Evolutionary conservation across 768 basidiomycete genomes (phyloP).

Genomic region (Tulasnella sp.): DNA sequence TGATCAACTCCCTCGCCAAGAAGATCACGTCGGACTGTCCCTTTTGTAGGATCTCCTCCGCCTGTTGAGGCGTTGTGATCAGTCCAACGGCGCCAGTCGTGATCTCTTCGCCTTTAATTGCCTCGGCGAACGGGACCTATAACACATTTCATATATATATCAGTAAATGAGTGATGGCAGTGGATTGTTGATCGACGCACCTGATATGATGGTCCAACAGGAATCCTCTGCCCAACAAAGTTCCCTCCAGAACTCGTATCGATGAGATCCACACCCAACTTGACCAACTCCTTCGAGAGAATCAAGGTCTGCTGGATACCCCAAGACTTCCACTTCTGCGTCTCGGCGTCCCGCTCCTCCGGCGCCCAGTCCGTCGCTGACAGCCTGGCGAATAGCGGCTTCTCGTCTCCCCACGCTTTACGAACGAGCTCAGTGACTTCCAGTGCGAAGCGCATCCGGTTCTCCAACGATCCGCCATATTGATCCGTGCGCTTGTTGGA

Average conservation of each 20-base stretch:
- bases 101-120: constrained; percentile 49
- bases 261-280: constrained; percentile 63
- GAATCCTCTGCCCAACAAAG: constrained; percentile 49
- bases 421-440: constrained; percentile 45
- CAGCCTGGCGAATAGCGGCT: constrained; percentile 64
- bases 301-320: constrained; percentile 67
- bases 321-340: constrained; percentile 56
- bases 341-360: constrained; percentile 44
- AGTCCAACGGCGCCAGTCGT: constrained; percentile 57
- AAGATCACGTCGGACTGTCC: constrained; percentile 61
- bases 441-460: constrained; percentile 59
- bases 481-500: constrained; percentile 61
- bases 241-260: constrained; percentile 64
- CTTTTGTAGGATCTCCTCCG: constrained; percentile 52
- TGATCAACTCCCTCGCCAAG: constrained; percentile 55
- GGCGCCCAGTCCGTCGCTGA: constrained; percentile 59
- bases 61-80: constrained; percentile 53
- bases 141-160: constrained; percentile 26
- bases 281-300: constrained; percentile 43
- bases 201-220: constrained; percentile 49
- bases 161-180: background rate
- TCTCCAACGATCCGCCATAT: constrained; percentile 65
- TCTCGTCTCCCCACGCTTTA: constrained; percentile 42
- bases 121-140: constrained; percentile 59
- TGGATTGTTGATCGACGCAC: constrained; percentile 24